phyloP scores from a whole-genome alignment of 2,329 filamentous ascomycete species.

The Fusarium chaquense region DNA sequence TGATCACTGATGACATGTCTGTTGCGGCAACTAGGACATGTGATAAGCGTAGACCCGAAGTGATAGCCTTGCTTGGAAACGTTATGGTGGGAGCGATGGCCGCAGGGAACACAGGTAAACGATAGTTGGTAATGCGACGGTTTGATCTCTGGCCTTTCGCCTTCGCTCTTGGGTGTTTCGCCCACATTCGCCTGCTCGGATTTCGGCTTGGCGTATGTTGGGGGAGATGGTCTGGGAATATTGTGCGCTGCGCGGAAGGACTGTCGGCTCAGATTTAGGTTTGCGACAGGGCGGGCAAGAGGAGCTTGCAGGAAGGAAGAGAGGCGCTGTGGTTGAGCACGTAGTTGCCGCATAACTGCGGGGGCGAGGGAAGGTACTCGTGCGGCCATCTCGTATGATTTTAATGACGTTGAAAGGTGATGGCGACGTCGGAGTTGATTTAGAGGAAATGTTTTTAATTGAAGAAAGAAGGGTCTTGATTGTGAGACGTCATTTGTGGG shows the following conservation, averaged over 20 bases:
- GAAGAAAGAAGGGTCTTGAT: slow-evolving; percentile 20
- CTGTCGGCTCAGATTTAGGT: slow-evolving; percentile 10
- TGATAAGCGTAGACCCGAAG: slow-evolving; percentile 86
- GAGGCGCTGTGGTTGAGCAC: slow-evolving; percentile 30
- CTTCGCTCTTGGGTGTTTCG: slow-evolving; percentile 47
- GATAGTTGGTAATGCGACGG: slow-evolving; percentile 85
- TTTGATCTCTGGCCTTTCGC: slow-evolving; percentile 49
- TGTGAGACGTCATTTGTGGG: slow-evolving; percentile 44
- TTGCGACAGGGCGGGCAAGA: slow-evolving; percentile 17
- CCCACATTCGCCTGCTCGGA: slow-evolving; percentile 15
- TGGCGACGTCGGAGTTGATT: slow-evolving; percentile 17
- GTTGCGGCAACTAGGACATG: slow-evolving; percentile 86
- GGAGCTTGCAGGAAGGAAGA: slow-evolving; percentile 25
- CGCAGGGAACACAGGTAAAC: slow-evolving; percentile 93
- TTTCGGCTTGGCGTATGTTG: slow-evolving; percentile 27
- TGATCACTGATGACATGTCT: slow-evolving; percentile 94
- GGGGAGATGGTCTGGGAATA: slow-evolving; percentile 52
- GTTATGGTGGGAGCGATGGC: slow-evolving; percentile 81
- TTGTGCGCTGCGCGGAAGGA: slow-evolving; percentile 51
- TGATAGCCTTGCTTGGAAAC: slow-evolving; percentile 97
- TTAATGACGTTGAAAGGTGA: slow-evolving; percentile 4
- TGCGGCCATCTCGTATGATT: slow-evolving; percentile 48
- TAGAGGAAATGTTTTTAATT: slow-evolving; percentile 37
- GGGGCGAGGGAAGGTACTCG: slow-evolving; percentile 39
- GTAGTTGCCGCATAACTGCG: slow-evolving; percentile 37